Base-by-base conservation (phyloP, 2,329 filamentous ascomycete species). In the Cladophialophora immunda region DNA sequence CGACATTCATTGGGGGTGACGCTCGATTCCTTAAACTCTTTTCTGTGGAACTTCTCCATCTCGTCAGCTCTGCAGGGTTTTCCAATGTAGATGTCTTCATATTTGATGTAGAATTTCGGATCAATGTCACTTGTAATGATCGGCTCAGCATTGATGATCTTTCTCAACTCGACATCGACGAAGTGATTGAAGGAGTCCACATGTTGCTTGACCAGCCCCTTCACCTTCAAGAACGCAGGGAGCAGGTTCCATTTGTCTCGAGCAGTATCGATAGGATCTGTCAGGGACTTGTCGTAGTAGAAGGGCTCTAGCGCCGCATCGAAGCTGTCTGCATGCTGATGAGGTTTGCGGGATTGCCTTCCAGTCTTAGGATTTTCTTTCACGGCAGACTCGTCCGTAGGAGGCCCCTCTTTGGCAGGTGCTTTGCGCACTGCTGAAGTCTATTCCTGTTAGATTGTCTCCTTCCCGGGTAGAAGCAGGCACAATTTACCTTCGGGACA, bases 151-250 rank as follows among this genome's bases (percentile, higher is more conserved):
- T 92, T 90, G 72, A 99, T 91, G 73, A 99, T 99, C 75, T 97
- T 94, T 81, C 97, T 97, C 78, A 99, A 89, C 77, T 98, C 94
- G 64, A 96, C 91, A 73, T 99, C 93, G 72, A 97, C 91, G 74
- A 99, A 98, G 81, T 95, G 97, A 81, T 99, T 97, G 85, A 96
- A 99, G 27, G 95, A 98, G 82, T 99, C 96, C 76, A 97, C 94
- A 79, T 97, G 94, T 83, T 98, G 94, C 80, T 97, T 97, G 61
- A 97, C 94, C 65, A 97, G 84, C 65, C 94, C 94, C 81, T 99
- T 99, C 75, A 97, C 94, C 80, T 97, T 97, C 66, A 99, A 83
- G 79, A 99, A 99, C n/a, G 95, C 95, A 0, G 95, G 96, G 30
- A 99, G 82, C 50, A 99, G 85, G 78, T 98, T 97, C 88, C 94